Conservation (phyloP, 2,329 filamentous ascomycete genomes). For the Thermoascus crustaceus region DNA sequence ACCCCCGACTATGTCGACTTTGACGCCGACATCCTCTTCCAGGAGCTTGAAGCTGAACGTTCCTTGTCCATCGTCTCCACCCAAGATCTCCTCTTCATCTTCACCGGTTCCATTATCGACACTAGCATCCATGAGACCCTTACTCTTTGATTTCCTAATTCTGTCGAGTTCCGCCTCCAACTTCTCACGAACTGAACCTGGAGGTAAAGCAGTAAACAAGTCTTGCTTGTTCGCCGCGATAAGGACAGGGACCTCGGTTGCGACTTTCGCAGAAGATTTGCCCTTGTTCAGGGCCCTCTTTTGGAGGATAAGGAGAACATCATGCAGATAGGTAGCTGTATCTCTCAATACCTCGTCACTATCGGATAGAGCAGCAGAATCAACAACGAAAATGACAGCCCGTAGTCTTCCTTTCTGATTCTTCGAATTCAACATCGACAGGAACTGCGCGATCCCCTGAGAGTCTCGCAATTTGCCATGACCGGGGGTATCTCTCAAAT, state of each 20-base stretch:
- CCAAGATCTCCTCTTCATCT: slow-evolving; percentile 72
- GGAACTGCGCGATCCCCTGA: slow-evolving; percentile 37
- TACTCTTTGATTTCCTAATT: slow-evolving; percentile 67
- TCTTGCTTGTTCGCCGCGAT: slow-evolving; percentile 94
- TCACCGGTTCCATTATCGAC: slow-evolving; percentile 49
- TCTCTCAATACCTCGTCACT: slow-evolving; percentile 49
- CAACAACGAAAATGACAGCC: slow-evolving; percentile 81
- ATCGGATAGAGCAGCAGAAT: slow-evolving; percentile 59
- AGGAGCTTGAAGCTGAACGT: slow-evolving; percentile 74
- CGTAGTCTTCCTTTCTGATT: slow-evolving; percentile 42
- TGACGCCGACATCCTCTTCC: slow-evolving; percentile 67
- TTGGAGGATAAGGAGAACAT: slow-evolving; percentile 76
- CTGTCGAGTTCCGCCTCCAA: slow-evolving; percentile 75
- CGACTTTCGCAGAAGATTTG: slow-evolving; percentile 48
- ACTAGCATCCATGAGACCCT: slow-evolving; percentile 73
- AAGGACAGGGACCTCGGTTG: slow-evolving; percentile 61
- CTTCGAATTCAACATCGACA: slow-evolving; percentile 23
- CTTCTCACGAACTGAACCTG: slow-evolving; percentile 62
- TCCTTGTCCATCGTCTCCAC: slow-evolving; percentile 71
- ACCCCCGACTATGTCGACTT: slow-evolving; percentile 69
- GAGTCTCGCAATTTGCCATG: slow-evolving; percentile 83
- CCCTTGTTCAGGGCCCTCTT: slow-evolving; percentile 51
- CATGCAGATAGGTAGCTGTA: slow-evolving; percentile 78
- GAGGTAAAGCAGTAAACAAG: slow-evolving; percentile 83
- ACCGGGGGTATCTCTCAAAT: slow-evolving; percentile 68